These are phyloP conservation scores for Rhynchosporium agropyri DNA, from an alignment of 2,329 filamentous ascomycete genomes.

Conservation along the genomic window DNA sequence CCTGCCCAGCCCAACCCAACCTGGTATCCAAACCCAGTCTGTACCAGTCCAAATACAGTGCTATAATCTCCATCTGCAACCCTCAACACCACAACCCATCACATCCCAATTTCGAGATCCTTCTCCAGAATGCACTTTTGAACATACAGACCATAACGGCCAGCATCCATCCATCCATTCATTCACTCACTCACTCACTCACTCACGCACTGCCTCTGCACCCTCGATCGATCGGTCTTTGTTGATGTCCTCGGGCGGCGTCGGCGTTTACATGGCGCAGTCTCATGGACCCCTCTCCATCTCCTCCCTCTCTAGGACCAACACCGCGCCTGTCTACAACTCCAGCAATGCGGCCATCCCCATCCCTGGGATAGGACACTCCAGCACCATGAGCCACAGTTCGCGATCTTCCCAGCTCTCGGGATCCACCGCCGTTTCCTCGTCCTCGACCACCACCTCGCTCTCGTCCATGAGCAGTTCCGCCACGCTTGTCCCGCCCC, in stretches of 20 bases:
- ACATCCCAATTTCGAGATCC: slow-evolving; percentile 11
- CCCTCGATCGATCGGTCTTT: slow-evolving; percentile 7
- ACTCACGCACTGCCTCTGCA: not conserved
- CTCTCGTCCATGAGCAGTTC: slow-evolving; percentile 41
- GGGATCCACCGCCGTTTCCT: slow-evolving; percentile 58
- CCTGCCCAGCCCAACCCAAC: not conserved
- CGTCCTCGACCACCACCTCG: slow-evolving; percentile 41
- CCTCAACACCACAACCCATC: slow-evolving; percentile 1
- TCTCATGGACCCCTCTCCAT: slow-evolving; percentile 39
- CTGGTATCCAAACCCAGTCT: not conserved
- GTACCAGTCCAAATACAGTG: not conserved
- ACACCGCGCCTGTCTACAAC: slow-evolving; percentile 40
- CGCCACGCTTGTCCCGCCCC: slow-evolving; percentile 41
- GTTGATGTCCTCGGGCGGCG: slow-evolving; percentile 40
- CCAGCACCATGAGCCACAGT: slow-evolving; percentile 40
- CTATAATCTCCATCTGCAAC: slow-evolving; percentile 12
- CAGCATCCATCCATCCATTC: not conserved
- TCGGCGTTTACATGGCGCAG: slow-evolving; percentile 39
- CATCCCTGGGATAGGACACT: slow-evolving; percentile 34
- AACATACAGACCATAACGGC: not conserved
- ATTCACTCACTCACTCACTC: not conserved
- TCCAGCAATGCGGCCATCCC: slow-evolving; percentile 22
- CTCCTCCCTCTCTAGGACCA: slow-evolving; percentile 37
- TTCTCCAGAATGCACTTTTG: not conserved
- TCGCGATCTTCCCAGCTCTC: slow-evolving; percentile 64